Evolutionary conservation across 2,329 filamentous ascomycete genomes (phyloP), one percentile per base, ranked within the genome.

Genomic region (Trichoderma sp.): DNA sequence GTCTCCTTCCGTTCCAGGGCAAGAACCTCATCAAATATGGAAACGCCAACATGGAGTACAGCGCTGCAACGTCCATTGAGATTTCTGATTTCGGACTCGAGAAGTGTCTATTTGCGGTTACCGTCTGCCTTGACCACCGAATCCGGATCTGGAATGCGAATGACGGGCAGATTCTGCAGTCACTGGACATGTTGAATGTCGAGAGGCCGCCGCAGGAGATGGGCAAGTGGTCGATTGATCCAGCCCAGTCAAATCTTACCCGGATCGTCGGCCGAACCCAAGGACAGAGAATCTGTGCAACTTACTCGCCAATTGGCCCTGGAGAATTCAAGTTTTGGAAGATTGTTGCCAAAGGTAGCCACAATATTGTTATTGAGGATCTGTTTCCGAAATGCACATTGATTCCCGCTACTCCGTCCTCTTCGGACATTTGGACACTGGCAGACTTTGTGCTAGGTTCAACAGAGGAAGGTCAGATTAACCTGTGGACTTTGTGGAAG

Each of bases 251-350:
- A 16, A 92, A 92, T 69, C 84, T 97, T 14, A 84, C 97, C 68
- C 89, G 90, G 68, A 83, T 97, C 21, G 84, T 94, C 65, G 87
- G 89, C 16, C 83, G 81, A 51, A 81, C 77, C 52, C 81, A 83
- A 30, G 86, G 87, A 18, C 83, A 83, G 66, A 82, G 85, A 49
- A 77, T 88, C 16, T 87, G 95, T 65, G 89, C 93, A 46, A 95
- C 93, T 10, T 97, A 94, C 79, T 97, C 94, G 13, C 95, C 96
- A 0, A 89, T 96, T 71, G 91, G 94, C 34, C 87, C 90, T 51
- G 92, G 96, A 43, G 91, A 95, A 76, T 98, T 99, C 85, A 98
- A 97, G 78, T 94, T 99, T 77, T 99, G 94, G 93, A 85, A 82
- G 72, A 80, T 89, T n/a, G 87, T 87, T 65, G 87, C 91, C 21